Base-by-base conservation (phyloP, 73 alveolate species). In the Paramecium caudatum region DNA sequence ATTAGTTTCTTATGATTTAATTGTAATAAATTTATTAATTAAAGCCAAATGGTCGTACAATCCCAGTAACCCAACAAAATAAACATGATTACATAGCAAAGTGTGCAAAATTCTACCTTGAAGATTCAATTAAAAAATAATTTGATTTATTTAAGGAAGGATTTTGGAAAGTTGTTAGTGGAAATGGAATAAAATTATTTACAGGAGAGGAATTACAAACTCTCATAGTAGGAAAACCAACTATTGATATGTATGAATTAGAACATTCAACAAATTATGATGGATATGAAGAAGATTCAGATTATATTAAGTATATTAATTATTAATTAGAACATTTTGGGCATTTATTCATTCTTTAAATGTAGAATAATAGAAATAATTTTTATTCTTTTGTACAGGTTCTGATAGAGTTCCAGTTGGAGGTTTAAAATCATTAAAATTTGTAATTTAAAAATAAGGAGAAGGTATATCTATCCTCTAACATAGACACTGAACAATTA, bases 61-160 rank as follows among this genome's bases (percentile, higher is more conserved):
- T 97, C 0, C 82, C 61, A 33, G 98, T 98, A 36, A 98, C 96
- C 41, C 30, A 95, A 48, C 95, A 92, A 47, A 97, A 97, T 91
- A 94, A 95, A 80, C 91, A 95, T 19, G 98, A 97, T 69, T 98
- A 94, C 85, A 97, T 98, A 15, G 94, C 95, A 45, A 92, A 96
- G 27, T 96, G 90, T 82, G 49, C 94, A 12, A 98, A 97, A 82
- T 98, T 96, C 95, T 85, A 93, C 68, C 91, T 98, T 78, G 94
- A 95, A 69, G 61, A 91, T 87, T 95, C 98, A n/a, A 90, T 97
- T 7, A 91, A 95, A 61, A 94, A 90, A 34, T 81, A 80, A 82
- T 97, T 97, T 30, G 91, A 92, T 47, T 32, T 86, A 13, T 93
- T 94, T 82, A 30, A 90, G 84, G 37, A 46, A 90, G 94, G 91